Evolutionary conservation across 768 basidiomycete genomes (phyloP), one percentile per base, ranked within the genome.

Genomic region (button mushroom (Agaricus bisporus)): DNA sequence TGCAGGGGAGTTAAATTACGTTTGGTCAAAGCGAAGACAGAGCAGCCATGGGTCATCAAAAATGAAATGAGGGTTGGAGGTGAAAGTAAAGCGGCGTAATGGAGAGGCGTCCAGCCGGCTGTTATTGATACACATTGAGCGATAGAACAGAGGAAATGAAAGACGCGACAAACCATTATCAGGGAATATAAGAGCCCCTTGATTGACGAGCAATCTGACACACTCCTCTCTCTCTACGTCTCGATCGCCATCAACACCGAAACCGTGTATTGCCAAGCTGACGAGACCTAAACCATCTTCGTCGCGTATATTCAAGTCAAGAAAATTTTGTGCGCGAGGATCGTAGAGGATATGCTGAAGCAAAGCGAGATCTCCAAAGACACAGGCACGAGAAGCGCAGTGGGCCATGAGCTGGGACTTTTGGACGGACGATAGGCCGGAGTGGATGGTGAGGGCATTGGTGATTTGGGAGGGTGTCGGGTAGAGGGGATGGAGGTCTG

Each of bases 31-130:
- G 83, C 79, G 57, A 90, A 83, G 0, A 90, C 84, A 22, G 91
- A 93, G 57, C 91, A 91, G 43, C 92, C 91, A 60, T 92, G 89
- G 10, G 91, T 95, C 71, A 98, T 85, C 20, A 99, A 76, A 74
- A 92, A 87, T 0, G 94, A 92, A 18, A 98, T 80, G 18, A 98
- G 73, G 2, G 94, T 94, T 2, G 95, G 90, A 29, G 95, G 93
- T 11, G 91, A 84, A 36, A 91, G 73, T 48, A 98, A 70, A 7
- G 89, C 89, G 7, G 95, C 92, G 70, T 95, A 86, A 63, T 98
- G 95, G 11, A 99, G 75, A 3, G 95, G 85, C 9, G 91, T 93
- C 97, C 97, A 98, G 32, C 95, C 95, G 56, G 82, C 94, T 97
- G 61, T 54, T 43, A 56, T 44, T 32, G 57, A 55, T 28, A 49